Evolutionary conservation across 148 eudicot species (phyloP), one percentile per base, ranked within the genome.

Genomic region (Drosera capensis): DNA sequence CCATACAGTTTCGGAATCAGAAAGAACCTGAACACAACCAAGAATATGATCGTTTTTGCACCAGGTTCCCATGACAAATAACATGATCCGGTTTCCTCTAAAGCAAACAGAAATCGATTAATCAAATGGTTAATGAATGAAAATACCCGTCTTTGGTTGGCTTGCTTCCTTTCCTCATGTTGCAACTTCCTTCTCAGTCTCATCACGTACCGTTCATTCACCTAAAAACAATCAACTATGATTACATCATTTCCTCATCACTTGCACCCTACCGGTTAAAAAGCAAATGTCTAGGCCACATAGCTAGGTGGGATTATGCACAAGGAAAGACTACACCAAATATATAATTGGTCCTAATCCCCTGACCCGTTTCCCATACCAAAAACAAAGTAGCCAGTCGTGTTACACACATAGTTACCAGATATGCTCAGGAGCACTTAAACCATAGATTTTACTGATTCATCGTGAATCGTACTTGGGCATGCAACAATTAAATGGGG

Each of bases 1-100:
- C 45, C 99, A 60, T 28, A 90, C 88, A 15, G 82, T 60, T 66
- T 85, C 99, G 20, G 99, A 78, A 63, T 85, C 88, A 20, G 75
- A 64, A 19, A 85, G 71, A 21, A 74, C 79, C 97, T 90, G 51
- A 13, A 52, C 18, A 34, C 11, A 34, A 5, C 23, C 21, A 7
- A 14, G 23, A 1, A 34, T 36, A 13, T 3, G 3, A 34, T 9
- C n/a, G n/a, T 5, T 28, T 5, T 28, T 5, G 31, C 23, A 0
- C 5, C 31, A 20, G 12, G 48, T 25, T 4, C 13, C 38, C 13
- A 34, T 4, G n/a, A 34, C 38, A 45, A 53, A 35, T 2, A 51
- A 11, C 5, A 34, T 2, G 38, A 34, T 9, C n/a, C 2, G 38
- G 23, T 37, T 0, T 3, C 18, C 25, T 45, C 22, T 15, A 34